Percentiles rank a stretch among this genome's conserved stretches.
Evolutionary conservation across 1,284 basidiomycete species (phyloP).

Genomic region (Malassezia sympodialis): DNA sequence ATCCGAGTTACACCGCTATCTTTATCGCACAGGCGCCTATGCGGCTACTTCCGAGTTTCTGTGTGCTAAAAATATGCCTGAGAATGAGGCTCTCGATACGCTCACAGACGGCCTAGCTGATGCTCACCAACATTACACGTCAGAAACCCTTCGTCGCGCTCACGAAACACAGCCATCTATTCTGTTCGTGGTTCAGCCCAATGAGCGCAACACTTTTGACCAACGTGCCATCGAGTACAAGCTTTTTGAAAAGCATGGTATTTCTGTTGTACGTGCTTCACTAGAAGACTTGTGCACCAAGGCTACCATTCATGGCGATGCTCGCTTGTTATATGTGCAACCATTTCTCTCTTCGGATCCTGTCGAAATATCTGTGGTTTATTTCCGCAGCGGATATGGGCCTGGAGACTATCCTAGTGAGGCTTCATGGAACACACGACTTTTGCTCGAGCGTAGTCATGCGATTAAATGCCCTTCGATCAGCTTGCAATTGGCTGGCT

Average conservation of each 20-base stretch:
- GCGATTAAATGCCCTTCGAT: constrained; percentile 91
- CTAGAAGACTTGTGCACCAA: constrained; percentile 25
- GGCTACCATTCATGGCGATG: constrained; percentile 4
- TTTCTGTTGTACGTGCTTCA: constrained; percentile 26
- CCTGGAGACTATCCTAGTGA: constrained; percentile 66
- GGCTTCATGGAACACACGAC: constrained; percentile 61
- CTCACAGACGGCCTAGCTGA: constrained; percentile 67
- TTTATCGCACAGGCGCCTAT: constrained; percentile 51
- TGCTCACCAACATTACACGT: constrained; percentile 66
- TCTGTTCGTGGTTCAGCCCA: constrained; percentile 76
- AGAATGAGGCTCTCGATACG: constrained; percentile 63
- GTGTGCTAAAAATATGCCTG: constrained; percentile 58
- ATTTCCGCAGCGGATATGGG: constrained; percentile 78
- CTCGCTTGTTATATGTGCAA: constrained; percentile 4
- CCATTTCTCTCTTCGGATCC: not conserved
- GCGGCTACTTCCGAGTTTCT: constrained; percentile 58
- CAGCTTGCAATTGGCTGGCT: constrained; percentile 81
- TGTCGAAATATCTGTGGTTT: constrained; percentile 68
- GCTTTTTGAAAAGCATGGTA: constrained; percentile 57
- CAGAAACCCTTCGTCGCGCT: constrained; percentile 16
- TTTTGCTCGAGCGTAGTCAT: constrained; percentile 63
- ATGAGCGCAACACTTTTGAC: constrained; percentile 92
- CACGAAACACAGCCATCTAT: constrained; percentile 50
- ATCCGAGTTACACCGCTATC: constrained; percentile 59
- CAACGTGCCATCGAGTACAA: constrained; percentile 81